A percentile compares a stretch with the other conserved stretches of the same genome.
Conservation (phyloP, 1,139 yeast genomes). For the Saccharomyces uvarum region DNA sequence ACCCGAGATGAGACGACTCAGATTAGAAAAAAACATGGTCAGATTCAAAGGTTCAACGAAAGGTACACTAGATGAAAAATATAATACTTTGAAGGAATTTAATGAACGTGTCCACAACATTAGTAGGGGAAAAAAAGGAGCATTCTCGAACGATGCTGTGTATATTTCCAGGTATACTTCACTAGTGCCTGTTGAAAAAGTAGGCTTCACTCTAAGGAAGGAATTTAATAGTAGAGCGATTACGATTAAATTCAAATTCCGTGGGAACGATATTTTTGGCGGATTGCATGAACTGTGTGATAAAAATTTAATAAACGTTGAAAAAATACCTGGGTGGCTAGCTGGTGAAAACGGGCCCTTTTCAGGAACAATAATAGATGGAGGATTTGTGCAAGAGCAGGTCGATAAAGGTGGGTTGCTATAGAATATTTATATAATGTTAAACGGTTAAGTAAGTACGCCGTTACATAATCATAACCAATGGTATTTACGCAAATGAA, state of each 20-base stretch:
- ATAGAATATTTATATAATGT: background rate
- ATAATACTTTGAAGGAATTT: slow-evolving; percentile 35
- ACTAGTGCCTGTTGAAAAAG: slow-evolving; percentile 19
- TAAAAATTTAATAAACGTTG: slow-evolving; percentile 44
- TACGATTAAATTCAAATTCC: slow-evolving; percentile 42
- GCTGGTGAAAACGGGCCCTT: slow-evolving; percentile 64
- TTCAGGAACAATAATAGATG: slow-evolving; percentile 44
- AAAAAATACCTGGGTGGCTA: slow-evolving; percentile 61
- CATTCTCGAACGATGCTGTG: slow-evolving; percentile 3
- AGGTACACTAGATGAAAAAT: slow-evolving; percentile 34
- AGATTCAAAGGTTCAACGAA: slow-evolving; percentile 49
- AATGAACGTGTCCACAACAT: slow-evolving; percentile 17
- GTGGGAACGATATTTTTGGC: slow-evolving; percentile 73
- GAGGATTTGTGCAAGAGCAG: slow-evolving; percentile 30
- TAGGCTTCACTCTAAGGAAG: slow-evolving; percentile 11
- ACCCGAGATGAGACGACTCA: slow-evolving; percentile 16
- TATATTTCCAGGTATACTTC: slow-evolving; percentile 15
- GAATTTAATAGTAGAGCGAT: background rate
- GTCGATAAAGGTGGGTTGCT: slow-evolving; percentile 2
- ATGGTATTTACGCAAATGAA: background rate
- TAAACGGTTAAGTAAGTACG: background rate
- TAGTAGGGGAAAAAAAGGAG: slow-evolving; percentile 10
- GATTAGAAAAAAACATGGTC: slow-evolving; percentile 39
- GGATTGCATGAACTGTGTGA: slow-evolving; percentile 72
- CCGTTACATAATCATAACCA: background rate